A percentile compares a stretch with the other conserved stretches of the same genome.
These are phyloP conservation scores for Lepiota subincarnata DNA, from an alignment of 768 basidiomycete genomes.

Conservation along the genomic window DNA sequence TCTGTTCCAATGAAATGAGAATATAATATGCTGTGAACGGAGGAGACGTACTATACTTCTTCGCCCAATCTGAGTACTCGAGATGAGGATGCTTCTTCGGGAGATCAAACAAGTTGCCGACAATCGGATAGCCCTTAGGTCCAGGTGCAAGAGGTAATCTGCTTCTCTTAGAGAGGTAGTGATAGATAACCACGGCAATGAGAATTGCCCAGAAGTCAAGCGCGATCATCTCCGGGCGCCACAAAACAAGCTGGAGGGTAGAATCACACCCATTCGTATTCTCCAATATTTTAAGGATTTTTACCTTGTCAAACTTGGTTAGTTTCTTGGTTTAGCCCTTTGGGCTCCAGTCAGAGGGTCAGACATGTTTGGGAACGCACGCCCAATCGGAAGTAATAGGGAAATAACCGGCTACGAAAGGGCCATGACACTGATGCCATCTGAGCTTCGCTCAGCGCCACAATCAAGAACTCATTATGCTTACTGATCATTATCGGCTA, in stretches of 20 bases:
- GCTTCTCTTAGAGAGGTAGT: background rate
- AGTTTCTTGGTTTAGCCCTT: background rate
- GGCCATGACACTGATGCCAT: background rate
- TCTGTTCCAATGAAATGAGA: background rate
- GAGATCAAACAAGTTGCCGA: slow-evolving; percentile 12
- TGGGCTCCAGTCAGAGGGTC: background rate
- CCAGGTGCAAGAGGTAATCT: slow-evolving; percentile 5
- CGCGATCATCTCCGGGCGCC: background rate
- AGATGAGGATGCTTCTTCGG: slow-evolving; percentile 3
- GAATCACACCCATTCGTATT: background rate
- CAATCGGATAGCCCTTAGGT: slow-evolving; percentile 8
- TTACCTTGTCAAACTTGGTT: too few relatives aligned
- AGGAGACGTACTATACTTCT: slow-evolving; percentile 9
- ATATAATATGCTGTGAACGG: background rate
- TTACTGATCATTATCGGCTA: too few relatives aligned
- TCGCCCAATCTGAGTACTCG: slow-evolving; percentile 9
- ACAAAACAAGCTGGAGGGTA: background rate
- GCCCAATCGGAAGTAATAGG: background rate
- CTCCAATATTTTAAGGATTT: too few relatives aligned
- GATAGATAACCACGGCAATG: background rate
- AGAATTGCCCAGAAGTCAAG: slow-evolving; percentile 1
- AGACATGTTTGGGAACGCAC: background rate
- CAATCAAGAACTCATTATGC: too few relatives aligned
- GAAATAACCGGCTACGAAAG: background rate
- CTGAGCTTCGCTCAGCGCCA: too few relatives aligned